Base-by-base conservation (phyloP, 2,329 filamentous ascomycete genomes). In the Kalaharituber pfeilii region DNA sequence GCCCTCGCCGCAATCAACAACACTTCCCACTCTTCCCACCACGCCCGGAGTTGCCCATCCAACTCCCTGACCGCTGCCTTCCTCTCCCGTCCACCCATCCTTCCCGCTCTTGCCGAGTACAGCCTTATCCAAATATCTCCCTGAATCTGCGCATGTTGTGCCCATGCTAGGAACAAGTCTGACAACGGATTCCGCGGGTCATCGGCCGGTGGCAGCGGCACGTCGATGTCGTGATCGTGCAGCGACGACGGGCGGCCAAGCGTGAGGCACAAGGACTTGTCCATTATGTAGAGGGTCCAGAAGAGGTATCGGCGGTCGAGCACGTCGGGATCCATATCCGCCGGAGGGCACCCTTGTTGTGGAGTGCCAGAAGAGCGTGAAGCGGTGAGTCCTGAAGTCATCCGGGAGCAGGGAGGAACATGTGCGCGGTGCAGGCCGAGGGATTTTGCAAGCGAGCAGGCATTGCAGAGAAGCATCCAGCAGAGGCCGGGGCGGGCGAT, bases 351-450 rank as follows among this genome's bases (percentile, higher is more conserved):
- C 42, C 15, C 13, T 47, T 15, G 42, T 15, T 15, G 42, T 47
- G 42, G 15, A 47, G 42, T 47, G 18, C 42, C 42, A n/a, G n/a
- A n/a, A n/a, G n/a, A n/a, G n/a, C n/a, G n/a, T n/a, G n/a, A n/a
- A n/a, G n/a, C n/a, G n/a, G n/a, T n/a, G n/a, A n/a, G n/a, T 63
- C 7, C 63, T 62, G 7, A 66, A 58, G 50, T 70, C 67, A 33
- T 66, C 59, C 13, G 65, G 65, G 29, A 67, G 63, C 2, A 62
- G 64, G 33, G 66, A 67, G 11, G 65, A 62, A 50, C 75, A n/a
- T n/a, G n/a, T n/a, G n/a, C n/a, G n/a, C n/a, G 72, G 62, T 82
- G 79, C 56, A 78, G 80, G 2, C 79, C 79, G 3, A 81, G 72
- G 0, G 75, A 75, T 60, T 80, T 77, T 58, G 77, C 80, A 52